phyloP scores from a whole-genome alignment of 768 basidiomycete species.

The Leucocoprinus birnbaumii region DNA sequence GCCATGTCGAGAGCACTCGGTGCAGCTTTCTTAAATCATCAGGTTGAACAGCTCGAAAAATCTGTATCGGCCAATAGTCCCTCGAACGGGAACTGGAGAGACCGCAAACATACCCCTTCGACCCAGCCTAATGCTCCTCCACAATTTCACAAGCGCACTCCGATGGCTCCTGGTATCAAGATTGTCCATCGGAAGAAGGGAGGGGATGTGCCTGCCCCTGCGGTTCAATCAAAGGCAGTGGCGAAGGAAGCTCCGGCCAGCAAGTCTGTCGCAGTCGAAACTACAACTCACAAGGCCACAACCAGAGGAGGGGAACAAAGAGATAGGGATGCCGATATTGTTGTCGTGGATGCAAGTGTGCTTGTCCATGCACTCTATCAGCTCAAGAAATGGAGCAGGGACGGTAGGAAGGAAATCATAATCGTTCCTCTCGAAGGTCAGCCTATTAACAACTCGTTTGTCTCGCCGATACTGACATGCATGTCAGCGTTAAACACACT shows the following conservation, averaged over 20 bases:
- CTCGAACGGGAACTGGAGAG: slow-evolving; percentile 61
- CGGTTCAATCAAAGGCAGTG: slow-evolving; percentile 14
- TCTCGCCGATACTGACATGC: background rate
- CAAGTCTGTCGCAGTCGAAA: background rate
- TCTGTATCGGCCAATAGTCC: slow-evolving; percentile 50
- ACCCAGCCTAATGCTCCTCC: slow-evolving; percentile 16
- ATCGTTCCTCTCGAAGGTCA: slow-evolving; percentile 88
- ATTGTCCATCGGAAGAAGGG: slow-evolving; percentile 28
- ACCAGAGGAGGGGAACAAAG: slow-evolving; percentile 24
- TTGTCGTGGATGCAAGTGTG: slow-evolving; percentile 81
- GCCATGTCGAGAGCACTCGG: slow-evolving; percentile 88
- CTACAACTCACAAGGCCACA: background rate
- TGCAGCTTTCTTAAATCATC: slow-evolving; percentile 83
- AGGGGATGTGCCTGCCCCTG: slow-evolving; percentile 19
- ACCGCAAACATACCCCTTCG: slow-evolving; percentile 27
- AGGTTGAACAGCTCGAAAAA: slow-evolving; percentile 86
- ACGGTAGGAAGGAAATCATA: slow-evolving; percentile 73
- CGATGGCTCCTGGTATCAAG: slow-evolving; percentile 29
- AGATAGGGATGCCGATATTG: slow-evolving; percentile 59
- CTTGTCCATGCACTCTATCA: slow-evolving; percentile 75
- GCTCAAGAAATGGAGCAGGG: slow-evolving; percentile 79
- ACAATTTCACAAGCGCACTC: slow-evolving; percentile 26
- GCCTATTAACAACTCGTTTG: slow-evolving; percentile 21
- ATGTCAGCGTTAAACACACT: slow-evolving; percentile 80
- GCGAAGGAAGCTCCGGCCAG: slow-evolving; percentile 12